Evolutionary conservation across 2,329 filamentous ascomycete genomes (phyloP).

Genomic region (Dothiorella sarmentorum): DNA sequence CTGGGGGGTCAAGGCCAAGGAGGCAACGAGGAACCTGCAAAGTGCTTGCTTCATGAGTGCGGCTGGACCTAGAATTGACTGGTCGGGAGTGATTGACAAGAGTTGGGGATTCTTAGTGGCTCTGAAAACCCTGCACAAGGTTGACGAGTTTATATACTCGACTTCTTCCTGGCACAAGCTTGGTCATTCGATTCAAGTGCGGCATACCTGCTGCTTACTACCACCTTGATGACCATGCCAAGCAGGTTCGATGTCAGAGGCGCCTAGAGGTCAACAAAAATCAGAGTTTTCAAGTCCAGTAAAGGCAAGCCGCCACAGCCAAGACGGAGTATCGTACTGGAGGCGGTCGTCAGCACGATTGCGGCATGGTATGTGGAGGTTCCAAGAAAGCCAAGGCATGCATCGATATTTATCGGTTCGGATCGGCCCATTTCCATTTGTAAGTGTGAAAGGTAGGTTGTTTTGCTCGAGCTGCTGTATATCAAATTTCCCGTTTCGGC

Average conservation of each 20-base stretch:
- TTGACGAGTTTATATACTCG: background rate
- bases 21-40: background rate
- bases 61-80: background rate
- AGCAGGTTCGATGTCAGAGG: background rate
- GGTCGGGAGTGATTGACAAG: background rate
- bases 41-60: constrained; percentile 5
- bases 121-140: background rate
- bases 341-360: background rate
- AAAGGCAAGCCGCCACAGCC: background rate
- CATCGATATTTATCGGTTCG: background rate
- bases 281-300: background rate
- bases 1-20: background rate
- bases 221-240: constrained; percentile 7
- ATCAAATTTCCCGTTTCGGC: background rate
- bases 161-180: background rate
- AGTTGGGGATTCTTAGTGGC: background rate
- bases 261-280: background rate
- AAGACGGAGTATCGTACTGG: background rate
- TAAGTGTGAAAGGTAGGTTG: background rate
- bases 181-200: background rate
- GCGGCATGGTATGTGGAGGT: constrained; percentile 6
- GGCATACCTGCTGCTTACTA: background rate
- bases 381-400: constrained; percentile 10
- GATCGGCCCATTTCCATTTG: background rate
- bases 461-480: background rate